phyloP scores from a whole-genome alignment of 495 filamentous ascomycete species.

The Aspergillus egyptiacus region DNA sequence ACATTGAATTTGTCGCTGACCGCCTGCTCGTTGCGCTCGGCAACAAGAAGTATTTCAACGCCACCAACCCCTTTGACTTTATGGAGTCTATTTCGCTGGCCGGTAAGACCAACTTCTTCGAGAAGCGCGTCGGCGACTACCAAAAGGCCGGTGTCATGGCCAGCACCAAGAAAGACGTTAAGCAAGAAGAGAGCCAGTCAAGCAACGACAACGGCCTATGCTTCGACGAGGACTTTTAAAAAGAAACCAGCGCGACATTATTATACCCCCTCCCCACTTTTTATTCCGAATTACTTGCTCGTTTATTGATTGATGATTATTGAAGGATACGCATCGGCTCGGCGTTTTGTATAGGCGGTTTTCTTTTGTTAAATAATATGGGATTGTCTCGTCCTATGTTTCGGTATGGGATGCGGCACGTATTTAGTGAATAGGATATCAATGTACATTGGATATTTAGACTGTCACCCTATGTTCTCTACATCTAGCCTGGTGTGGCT shows the following conservation, averaged over 20 bases:
- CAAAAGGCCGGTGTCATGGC: slow-evolving; percentile 99
- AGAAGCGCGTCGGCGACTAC: slow-evolving; percentile 99
- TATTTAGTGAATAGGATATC: slow-evolving; percentile 15
- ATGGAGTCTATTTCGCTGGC: slow-evolving; percentile 99
- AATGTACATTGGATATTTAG: slow-evolving; percentile 18
- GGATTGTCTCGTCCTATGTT: slow-evolving; percentile 1
- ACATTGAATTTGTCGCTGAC: slow-evolving; percentile 99
- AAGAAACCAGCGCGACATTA: slow-evolving; percentile 17
- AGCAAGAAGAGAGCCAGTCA: slow-evolving; percentile 46
- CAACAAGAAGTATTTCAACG: slow-evolving; percentile 87
- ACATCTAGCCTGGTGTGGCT: too few relatives aligned
- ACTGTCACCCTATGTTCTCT: background rate
- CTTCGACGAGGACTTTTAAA: slow-evolving; percentile 97
- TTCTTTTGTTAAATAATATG: slow-evolving; percentile 16
- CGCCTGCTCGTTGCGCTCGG: slow-evolving; percentile 87
- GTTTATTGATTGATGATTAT: slow-evolving; percentile 32
- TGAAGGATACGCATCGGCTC: slow-evolving; percentile 37
- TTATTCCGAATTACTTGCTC: slow-evolving; percentile 11
- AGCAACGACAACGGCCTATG: slow-evolving; percentile 73
- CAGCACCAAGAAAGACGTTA: slow-evolving; percentile 73
- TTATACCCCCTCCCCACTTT: slow-evolving; percentile 21
- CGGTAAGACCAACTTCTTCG: slow-evolving; percentile 99
- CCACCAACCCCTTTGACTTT: slow-evolving; percentile 97
- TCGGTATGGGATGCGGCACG: slow-evolving; percentile 4
- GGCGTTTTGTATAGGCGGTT: slow-evolving; percentile 31